Base-by-base conservation (phyloP, 2,329 filamentous ascomycete genomes). In the Colletotrichum liaoningense region DNA sequence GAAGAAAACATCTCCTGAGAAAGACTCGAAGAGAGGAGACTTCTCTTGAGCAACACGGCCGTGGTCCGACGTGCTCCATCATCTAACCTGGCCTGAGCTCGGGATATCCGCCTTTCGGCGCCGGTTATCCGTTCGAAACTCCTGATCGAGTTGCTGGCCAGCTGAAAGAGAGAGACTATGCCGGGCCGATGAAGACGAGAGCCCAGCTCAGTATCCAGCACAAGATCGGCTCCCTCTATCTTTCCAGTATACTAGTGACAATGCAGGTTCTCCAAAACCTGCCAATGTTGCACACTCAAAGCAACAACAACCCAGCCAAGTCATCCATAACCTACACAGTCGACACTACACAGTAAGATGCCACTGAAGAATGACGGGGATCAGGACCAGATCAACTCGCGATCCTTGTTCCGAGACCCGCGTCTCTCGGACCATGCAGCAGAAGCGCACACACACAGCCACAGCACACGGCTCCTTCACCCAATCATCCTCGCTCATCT, bases 341-440 rank as follows among this genome's bases (percentile, higher is more conserved):
- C 30, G 30, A 33, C 30, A 33, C 3, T 9, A 35, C 4, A 35
- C 33, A 35, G 33, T 49, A 16, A 26, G 24, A 30, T 30, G 49
- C 22, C n/a, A 42, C 1, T 54, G 42, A 70, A 54, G 30, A 60
- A 24, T 38, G 26, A 8, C 56, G 26, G 28, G n/a, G 1, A 56
- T 63, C 4, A 22, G 4, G 22, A 38, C 52, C 49, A 63, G 49
- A 28, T 35, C 62, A 55, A 28, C 54, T 54, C 54, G 49, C 28
- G 54, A 38, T 24, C 63, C 30, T n/a, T 42, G n/a, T 65, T 11
- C 28, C 38, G 24, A 35, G 56, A 58, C 38, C 46, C 54, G 11
- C 22, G 28, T 22, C 22, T 26, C 63, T 67, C 65, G 58, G 65
- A 59, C 69, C 69, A 69, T 59, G 62, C 30, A 56, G 38, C 49